Conservation (phyloP, 2,329 filamentous ascomycete species). For the Drechslerella coelobrocha region DNA sequence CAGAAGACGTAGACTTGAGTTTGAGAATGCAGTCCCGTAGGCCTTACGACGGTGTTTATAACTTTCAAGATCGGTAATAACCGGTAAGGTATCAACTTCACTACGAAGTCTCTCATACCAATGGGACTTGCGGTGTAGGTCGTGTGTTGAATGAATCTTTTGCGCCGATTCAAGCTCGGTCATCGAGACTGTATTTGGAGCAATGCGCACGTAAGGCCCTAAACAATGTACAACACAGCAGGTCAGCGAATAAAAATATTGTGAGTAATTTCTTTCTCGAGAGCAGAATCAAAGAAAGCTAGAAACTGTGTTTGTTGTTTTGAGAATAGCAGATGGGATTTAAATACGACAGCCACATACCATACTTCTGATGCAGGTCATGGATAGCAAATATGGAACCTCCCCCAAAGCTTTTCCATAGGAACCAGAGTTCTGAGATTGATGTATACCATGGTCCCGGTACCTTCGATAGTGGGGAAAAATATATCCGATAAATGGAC, state of each 20-base stretch:
- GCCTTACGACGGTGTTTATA: not conserved
- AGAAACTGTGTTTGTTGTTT: no score
- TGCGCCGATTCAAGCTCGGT: not conserved
- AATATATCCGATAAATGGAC: not conserved
- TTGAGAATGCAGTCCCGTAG: not conserved
- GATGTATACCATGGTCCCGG: not conserved
- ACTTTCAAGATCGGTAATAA: not conserved
- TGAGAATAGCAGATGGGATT: no score
- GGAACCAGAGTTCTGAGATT: not conserved
- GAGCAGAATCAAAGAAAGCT: no score
- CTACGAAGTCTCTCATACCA: not conserved
- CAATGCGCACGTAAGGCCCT: not conserved
- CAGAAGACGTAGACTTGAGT: not conserved
- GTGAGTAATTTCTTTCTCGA: no score
- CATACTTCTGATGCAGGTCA: not conserved
- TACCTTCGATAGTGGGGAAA: not conserved
- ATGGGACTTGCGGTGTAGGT: not conserved
- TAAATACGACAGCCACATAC: no score
- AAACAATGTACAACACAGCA: no score
- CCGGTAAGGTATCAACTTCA: not conserved
- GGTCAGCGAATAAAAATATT: not conserved
- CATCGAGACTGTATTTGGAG: not conserved
- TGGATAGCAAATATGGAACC: not conserved
- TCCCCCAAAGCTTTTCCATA: not conserved
- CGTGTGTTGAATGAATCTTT: not conserved